Evolutionary conservation across 2,329 filamentous ascomycete genomes (phyloP), one percentile per base, ranked within the genome.

Genomic region (Penicillium concentricum): DNA sequence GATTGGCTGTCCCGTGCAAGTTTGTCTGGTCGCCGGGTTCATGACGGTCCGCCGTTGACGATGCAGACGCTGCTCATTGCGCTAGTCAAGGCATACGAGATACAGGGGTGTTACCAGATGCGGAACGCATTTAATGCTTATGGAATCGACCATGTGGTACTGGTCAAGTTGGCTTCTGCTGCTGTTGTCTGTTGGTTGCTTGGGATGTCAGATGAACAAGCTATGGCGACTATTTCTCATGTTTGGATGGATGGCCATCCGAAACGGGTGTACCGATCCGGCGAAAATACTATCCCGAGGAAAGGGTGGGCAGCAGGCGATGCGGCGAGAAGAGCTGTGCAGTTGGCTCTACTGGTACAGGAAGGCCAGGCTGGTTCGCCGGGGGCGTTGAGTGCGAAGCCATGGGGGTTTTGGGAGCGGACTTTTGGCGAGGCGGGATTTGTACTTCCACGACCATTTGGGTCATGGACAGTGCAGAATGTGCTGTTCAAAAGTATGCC

Each of bases 251-350:
- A 79, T 45, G 72, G 72, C 4, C 67, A 71, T 35, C 71, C 76
- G 2, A 66, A 70, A 5, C 69, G 76, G 7, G 57, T 67, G 1
- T 78, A 70, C 46, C 67, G 75, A 1, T 66, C 69, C 34, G 63
- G 62, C 0, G 57, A 64, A 5, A 78, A 77, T 51, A 67, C 75
- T 0, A 67, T 67, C 1, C 69, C 75, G 1, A 67, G 76, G 0
- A 79, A 79, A 59, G 76, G 76, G 0, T 78, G 76, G 77, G 75
- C 76, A 2, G 75, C 68, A 0, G 76, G 74, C 1, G 74, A 77
- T 61, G 75, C 76, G 1, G 72, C 72, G 34, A 74, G 72, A 62
- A 67, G 74, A 28, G 76, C 75, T 8, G 72, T 78, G 5, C 73
- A 77, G 24, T 60, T 78, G 13, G 69, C 69, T 2, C 55, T 73